phyloP scores from a whole-genome alignment of 495 filamentous ascomycete genomes.

The Aspergillus haitiensis region DNA sequence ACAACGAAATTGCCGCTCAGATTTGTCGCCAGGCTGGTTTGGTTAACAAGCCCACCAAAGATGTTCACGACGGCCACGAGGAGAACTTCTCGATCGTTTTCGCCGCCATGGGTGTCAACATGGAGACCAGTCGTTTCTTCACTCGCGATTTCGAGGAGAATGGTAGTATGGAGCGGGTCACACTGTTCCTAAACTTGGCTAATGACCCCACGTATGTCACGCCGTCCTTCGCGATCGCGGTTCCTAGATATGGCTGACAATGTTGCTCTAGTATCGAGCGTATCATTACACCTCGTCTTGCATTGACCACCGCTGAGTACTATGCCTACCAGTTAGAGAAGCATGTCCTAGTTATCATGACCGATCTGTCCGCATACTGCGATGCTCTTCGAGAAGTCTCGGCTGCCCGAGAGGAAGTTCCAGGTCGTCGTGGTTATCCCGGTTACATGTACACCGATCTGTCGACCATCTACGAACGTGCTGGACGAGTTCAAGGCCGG shows the following conservation, averaged over 20 bases:
- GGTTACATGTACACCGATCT: constrained; percentile 99
- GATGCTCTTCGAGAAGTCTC: constrained; percentile 98
- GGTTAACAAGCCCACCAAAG: constrained; percentile 88
- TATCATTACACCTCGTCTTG: constrained; percentile 99
- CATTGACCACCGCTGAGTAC: constrained; percentile 98
- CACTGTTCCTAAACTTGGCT: constrained; percentile 96
- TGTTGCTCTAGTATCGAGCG: constrained; percentile 76
- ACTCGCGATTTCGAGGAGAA: constrained; percentile 99
- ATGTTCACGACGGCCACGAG: constrained; percentile 92
- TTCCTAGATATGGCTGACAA: constrained; percentile 16
- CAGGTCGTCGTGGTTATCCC: constrained; percentile 98
- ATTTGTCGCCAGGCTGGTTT: constrained; percentile 95
- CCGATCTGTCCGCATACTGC: constrained; percentile 96
- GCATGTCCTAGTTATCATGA: constrained; percentile 98
- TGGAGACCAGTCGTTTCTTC: constrained; percentile 98
- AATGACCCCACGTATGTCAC: constrained; percentile 90
- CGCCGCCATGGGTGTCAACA: constrained; percentile 99
- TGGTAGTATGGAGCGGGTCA: constrained; percentile 94
- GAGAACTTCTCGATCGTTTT: constrained; percentile 99
- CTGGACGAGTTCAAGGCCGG: constrained; percentile 94
- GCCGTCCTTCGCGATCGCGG: not conserved
- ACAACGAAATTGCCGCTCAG: constrained; percentile 98
- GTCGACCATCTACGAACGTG: constrained; percentile 99
- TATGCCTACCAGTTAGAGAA: constrained; percentile 99
- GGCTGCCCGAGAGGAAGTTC: constrained; percentile 97